These are phyloP conservation scores for Irpex rosettiformis DNA, from an alignment of 1,284 basidiomycete genomes.

Conservation along the genomic window DNA sequence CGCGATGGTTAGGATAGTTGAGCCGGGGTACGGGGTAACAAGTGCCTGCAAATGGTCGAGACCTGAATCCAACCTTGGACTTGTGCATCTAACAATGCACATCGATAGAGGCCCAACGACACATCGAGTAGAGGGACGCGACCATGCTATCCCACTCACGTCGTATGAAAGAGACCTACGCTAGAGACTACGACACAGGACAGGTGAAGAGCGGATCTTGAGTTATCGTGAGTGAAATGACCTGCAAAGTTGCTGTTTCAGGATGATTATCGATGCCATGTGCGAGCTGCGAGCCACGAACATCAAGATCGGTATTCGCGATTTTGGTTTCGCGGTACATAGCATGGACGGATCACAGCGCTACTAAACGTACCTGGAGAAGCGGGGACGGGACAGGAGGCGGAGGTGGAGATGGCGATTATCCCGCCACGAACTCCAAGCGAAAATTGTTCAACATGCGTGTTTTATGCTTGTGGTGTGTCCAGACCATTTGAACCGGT, in stretches of 20 bases:
- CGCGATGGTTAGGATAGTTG: background rate
- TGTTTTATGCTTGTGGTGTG: no score
- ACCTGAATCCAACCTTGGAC: background rate
- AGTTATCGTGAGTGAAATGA: background rate
- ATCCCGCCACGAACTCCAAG: background rate
- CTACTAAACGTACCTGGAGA: background rate
- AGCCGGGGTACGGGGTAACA: background rate
- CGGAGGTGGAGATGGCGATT: background rate
- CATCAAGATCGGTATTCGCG: background rate
- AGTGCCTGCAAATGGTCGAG: background rate
- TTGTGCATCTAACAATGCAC: background rate
- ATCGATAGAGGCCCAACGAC: background rate
- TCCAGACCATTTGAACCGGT: no score
- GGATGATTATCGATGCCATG: slow-evolving; percentile 1
- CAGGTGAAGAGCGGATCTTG: background rate
- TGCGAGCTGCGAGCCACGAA: background rate
- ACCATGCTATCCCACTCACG: no score
- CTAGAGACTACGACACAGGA: background rate
- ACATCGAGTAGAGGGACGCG: background rate
- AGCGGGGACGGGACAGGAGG: background rate
- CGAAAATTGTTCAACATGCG: no score
- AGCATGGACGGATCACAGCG: background rate
- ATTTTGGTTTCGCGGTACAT: background rate
- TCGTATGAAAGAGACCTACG: background rate
- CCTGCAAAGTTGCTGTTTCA: background rate